Evolutionary conservation across 345 rosid genomes (phyloP), one percentile per base, ranked within the genome.

Genomic region (Eucalyptus tenuipes): DNA sequence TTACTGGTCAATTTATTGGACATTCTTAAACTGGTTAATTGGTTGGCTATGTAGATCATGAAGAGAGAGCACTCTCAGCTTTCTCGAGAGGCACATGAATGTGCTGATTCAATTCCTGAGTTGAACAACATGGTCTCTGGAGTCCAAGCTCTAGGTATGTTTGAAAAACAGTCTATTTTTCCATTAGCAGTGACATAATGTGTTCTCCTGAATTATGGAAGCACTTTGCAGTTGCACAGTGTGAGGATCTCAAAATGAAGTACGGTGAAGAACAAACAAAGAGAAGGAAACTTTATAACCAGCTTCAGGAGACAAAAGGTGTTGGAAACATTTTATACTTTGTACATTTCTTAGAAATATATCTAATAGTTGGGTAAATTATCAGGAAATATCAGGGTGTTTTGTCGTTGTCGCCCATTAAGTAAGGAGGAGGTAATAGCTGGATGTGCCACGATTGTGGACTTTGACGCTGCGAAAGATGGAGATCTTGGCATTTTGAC

Each of bases 361-460:
- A 59, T 55, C 75, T 89, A 55, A 89, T 18, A 42, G 20, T 50
- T 47, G 22, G 25, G 49, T 89, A 81, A 59, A 89, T 88, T 89
- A 80, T 90, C 96, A 98, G 99, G 99, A 89, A 98, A 97, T 89
- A 97, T 98, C 82, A 93, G 99, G 92, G 99, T 98, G 50, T 98
- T 98, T 88, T 97, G 99, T 88, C 98, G 98, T 13, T 97, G 99
- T 87, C 99, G 99, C 24, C 99, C 99, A 87, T 89, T 93, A 90
- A 95, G 91, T 89, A 95, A 93, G 90, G 96, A 91, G 85, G 99
- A 98, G 91, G 92, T 90, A 29, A 92, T 95, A 75, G 90, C 93
- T 49, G 95, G 92, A 37, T 93, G 91, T 94, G 90, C 96, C 89
- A 93, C 93, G 61, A 94, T 91, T 86, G 94, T 94, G 89, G 98